These are phyloP conservation scores for Pulveroboletus sp. DNA, from an alignment of 768 basidiomycete genomes.

Conservation along the genomic window DNA sequence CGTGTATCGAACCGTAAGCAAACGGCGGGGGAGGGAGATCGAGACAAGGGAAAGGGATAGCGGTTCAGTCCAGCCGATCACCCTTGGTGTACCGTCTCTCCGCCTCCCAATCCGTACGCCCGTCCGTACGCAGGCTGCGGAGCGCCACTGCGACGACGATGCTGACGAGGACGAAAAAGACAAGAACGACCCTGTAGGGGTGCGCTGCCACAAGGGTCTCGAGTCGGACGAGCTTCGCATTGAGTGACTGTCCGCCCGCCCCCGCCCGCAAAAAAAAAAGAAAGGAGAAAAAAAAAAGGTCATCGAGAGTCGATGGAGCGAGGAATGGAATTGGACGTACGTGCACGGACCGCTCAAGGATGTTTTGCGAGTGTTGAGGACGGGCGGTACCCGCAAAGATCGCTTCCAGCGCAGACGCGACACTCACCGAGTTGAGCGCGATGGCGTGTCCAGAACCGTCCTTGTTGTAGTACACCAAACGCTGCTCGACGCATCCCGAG, in stretches of 20 bases:
- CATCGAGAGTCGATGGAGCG: no score
- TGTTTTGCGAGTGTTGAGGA: constrained; percentile 65
- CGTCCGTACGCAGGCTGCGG: constrained; percentile 13
- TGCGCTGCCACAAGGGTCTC: constrained; percentile 13
- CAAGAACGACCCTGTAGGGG: constrained; percentile 15
- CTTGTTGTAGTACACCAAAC: constrained; percentile 69
- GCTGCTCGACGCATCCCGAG: constrained; percentile 34
- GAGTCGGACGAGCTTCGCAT: constrained; percentile 4
- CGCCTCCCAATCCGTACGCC: constrained; percentile 6
- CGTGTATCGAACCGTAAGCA: no score
- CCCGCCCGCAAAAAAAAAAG: background rate
- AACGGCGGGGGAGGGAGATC: no score
- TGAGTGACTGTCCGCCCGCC: constrained; percentile 13
- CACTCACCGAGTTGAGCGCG: constrained; percentile 46
- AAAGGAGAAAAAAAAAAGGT: no score
- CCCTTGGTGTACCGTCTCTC: constrained; percentile 19
- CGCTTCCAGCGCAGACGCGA: constrained; percentile 70
- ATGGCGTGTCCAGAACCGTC: constrained; percentile 55
- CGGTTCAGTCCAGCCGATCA: constrained; percentile 20
- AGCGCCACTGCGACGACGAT: constrained; percentile 7
- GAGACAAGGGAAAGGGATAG: no score
- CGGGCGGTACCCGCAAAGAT: constrained; percentile 46
- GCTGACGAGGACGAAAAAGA: constrained; percentile 8
- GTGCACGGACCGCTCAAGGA: constrained; percentile 60
- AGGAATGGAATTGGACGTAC: constrained; percentile 34